Evolutionary conservation across 768 basidiomycete genomes (phyloP), one percentile per base, ranked within the genome.

Genomic region (Xerocomus potaroensis): DNA sequence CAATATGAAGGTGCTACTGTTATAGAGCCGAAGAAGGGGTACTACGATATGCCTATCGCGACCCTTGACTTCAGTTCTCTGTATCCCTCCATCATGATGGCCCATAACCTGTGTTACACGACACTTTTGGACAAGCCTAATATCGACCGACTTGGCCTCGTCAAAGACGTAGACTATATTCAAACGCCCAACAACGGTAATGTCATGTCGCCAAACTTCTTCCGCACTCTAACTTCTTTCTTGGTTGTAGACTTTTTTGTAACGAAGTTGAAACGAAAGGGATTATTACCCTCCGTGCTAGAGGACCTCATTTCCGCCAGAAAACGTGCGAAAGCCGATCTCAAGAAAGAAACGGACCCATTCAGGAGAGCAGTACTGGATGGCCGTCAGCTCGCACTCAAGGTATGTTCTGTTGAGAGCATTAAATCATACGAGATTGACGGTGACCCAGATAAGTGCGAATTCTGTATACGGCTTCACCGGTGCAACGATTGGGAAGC

Each of bases 61-160:
- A 98, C 96, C 0, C 80, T 99, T 38, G 96, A 99, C 77, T 99
- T 99, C 71, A 93, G 91, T 48, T 97, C 94, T 2, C 76, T 99
- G 50, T 99, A 99, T 67, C 96, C 96, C 4, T 98, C 96, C 0
- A 98, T 99, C 69, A 99, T 99, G 96, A 97, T 97, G 94, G 96
- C 95, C 3, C 96, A 99, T 68, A 99, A 99, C 62, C 72, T 99
- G 1, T 99, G 96, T 65, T 99, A 98, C 62, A 97, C 96, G 0
- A 97, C 96, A 0, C 74, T 98, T n/a, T 66, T 97, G 30, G 90
- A 96, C 51, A 87, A 81, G 62, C 35, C 48, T 5, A 87, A 85
- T 0, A 84, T 95, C 11, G 86, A 91, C 16, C 78, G 87, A 16
- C 71, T 98, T 12, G 69, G 74, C 8, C 74, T 98, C 16, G 78